Percentiles rank a stretch among this genome's conserved stretches.
These are phyloP conservation scores for Bocquillonia castaneifolia DNA, from an alignment of 441 rosid genomes.

Conservation along the genomic window DNA sequence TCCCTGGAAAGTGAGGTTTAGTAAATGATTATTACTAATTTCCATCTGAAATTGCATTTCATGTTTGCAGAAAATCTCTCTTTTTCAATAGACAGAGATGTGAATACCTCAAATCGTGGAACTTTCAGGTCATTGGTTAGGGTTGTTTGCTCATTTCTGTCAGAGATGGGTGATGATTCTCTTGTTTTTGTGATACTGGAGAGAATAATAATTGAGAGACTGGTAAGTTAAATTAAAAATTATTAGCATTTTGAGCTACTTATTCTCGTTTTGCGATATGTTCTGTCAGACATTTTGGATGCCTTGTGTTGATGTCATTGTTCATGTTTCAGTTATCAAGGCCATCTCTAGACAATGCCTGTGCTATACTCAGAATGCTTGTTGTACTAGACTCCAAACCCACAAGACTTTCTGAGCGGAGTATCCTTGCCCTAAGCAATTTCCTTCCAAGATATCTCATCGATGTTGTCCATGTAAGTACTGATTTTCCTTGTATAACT, in stretches of 20 bases:
- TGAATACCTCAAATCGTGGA: conserved; percentile 34
- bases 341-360: conserved; percentile 56
- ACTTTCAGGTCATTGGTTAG: conserved; percentile 46
- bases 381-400: conserved; percentile 60
- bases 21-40: conserved; percentile 10
- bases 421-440: conserved; percentile 42
- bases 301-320: conserved; percentile 7
- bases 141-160: conserved; percentile 49
- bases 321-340: conserved; percentile 41
- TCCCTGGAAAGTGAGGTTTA: conserved; percentile 6
- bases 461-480: conserved; percentile 54
- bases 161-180: conserved; percentile 60
- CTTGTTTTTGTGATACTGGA: conserved; percentile 56
- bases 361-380: conserved; percentile 74
- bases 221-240: conserved; percentile 50
- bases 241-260: conserved; percentile 2
- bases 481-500: conserved; percentile 10
- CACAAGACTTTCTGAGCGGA: conserved; percentile 59
- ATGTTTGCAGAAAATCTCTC: conserved; percentile 40
- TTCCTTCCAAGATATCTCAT: conserved; percentile 57
- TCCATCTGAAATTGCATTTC: conserved; percentile 18
- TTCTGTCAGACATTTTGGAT: background rate
- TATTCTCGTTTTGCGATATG: background rate
- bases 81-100: conserved; percentile 27
- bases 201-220: conserved; percentile 46